Evolutionary conservation across 2,329 filamentous ascomycete genomes (phyloP).

Genomic region (Keithomyces neogunnii): DNA sequence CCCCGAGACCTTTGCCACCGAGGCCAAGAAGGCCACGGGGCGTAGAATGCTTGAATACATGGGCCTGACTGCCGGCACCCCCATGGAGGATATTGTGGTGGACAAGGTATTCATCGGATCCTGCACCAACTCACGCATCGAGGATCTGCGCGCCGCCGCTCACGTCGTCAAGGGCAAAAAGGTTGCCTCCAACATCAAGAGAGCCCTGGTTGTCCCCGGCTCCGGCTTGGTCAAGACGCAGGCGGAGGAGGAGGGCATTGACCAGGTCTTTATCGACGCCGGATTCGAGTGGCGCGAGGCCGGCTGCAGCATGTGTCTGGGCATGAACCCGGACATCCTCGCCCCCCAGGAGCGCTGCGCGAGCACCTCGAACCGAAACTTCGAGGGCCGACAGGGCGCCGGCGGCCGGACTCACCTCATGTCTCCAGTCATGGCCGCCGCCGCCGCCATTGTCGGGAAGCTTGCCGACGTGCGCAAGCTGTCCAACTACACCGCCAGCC

Average conservation of each 20-base stretch:
- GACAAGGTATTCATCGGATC: constrained; percentile 99
- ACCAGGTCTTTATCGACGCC: constrained; percentile 84
- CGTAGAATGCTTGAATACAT: constrained; percentile 88
- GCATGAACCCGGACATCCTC: constrained; percentile 98
- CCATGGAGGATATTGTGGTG: constrained; percentile 81
- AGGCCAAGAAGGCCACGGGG: constrained; percentile 72
- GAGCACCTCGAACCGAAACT: constrained; percentile 94
- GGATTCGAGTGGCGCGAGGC: constrained; percentile 98
- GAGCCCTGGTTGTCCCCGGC: constrained; percentile 92
- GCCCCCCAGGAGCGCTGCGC: constrained; percentile 89
- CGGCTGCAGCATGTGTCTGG: constrained; percentile 97
- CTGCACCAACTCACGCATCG: constrained; percentile 95
- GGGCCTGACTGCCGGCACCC: constrained; percentile 79
- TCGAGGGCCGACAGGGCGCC: constrained; percentile 92
- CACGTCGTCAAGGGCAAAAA: constrained; percentile 80
- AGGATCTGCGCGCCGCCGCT: constrained; percentile 85
- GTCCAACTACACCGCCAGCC: constrained; percentile 49
- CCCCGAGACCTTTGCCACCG: constrained; percentile 75
- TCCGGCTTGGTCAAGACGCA: constrained; percentile 90
- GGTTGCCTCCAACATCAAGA: constrained; percentile 80
- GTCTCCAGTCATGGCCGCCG: constrained; percentile 95
- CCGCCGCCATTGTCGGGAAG: constrained; percentile 81
- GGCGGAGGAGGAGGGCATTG: constrained; percentile 84
- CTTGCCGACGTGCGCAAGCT: constrained; percentile 85
- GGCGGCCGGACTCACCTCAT: constrained; percentile 88